Conservation (phyloP, 1,284 basidiomycete genomes). For the Pseudozyma sp. region DNA sequence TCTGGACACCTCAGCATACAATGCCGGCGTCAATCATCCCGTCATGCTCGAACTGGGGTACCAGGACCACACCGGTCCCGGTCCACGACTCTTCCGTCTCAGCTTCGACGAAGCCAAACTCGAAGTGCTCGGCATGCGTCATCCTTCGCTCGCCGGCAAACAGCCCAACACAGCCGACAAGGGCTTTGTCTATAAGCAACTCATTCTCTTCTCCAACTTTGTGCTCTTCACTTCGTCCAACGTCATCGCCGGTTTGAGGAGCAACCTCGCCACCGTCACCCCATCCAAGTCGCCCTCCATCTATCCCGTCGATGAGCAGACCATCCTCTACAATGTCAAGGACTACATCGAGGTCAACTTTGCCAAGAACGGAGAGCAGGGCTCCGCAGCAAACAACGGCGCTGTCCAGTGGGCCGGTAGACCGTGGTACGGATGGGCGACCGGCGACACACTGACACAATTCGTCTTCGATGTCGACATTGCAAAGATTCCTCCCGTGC, state of each 20-base stretch:
- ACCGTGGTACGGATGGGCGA: constrained; percentile 48
- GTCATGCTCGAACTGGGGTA: constrained; percentile 52
- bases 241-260: constrained; percentile 41
- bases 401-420: constrained; percentile 32
- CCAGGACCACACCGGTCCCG: constrained; percentile 44
- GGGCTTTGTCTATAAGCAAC: constrained; percentile 45
- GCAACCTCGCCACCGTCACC: constrained; percentile 27
- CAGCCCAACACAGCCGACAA: constrained; percentile 34
- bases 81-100: constrained; percentile 38
- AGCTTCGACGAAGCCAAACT: constrained; percentile 53
- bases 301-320: constrained; percentile 22
- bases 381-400: constrained; percentile 25
- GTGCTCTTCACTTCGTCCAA: constrained; percentile 33
- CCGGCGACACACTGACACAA: constrained; percentile 37
- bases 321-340: constrained; percentile 43
- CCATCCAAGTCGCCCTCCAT: constrained; percentile 37
- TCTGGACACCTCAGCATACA: constrained; percentile 17
- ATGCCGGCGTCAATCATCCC: constrained; percentile 33
- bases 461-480: constrained; percentile 36
- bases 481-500: constrained; percentile 28
- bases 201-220: constrained; percentile 41
- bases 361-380: constrained; percentile 15
- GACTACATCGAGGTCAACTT: constrained; percentile 43
- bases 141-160: constrained; percentile 24
- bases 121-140: constrained; percentile 43